phyloP scores from a whole-genome alignment of 257 asterid species.

The Penstemon barbatus region DNA sequence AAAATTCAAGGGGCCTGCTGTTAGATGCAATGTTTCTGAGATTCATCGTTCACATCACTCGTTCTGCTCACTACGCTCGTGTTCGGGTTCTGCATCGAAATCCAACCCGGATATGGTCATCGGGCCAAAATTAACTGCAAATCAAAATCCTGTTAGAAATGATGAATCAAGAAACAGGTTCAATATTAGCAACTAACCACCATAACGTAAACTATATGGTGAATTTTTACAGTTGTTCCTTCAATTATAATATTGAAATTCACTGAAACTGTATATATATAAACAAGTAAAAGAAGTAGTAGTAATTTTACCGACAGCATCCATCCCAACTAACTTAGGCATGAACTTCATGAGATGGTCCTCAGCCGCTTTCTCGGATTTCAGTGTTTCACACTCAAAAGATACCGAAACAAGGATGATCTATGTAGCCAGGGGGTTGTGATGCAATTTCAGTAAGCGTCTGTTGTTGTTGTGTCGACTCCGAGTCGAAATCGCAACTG shows the following conservation, averaged over 20 bases:
- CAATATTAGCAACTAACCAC: neutral
- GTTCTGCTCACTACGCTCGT: constrained; percentile 31
- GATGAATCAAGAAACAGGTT: constrained; percentile 10
- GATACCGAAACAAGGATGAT: constrained; percentile 60
- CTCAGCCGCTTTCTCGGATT: constrained; percentile 88
- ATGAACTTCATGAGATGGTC: constrained; percentile 85
- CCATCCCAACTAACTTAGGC: constrained; percentile 91
- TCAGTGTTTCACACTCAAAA: constrained; percentile 90
- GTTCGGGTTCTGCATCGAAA: constrained; percentile 53
- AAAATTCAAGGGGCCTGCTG: neutral
- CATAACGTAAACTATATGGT: neutral
- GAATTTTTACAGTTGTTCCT: neutral
- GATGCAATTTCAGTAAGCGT: no score
- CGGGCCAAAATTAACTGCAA: constrained; percentile 84
- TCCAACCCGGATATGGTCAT: constrained; percentile 76
- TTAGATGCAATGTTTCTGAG: no score
- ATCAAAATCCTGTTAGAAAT: constrained; percentile 23
- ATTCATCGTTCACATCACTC: neutral
- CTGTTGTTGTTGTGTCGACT: no score
- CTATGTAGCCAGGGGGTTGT: neutral
- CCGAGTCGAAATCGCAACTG: no score
- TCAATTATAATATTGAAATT: neutral
- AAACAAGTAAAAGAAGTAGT: neutral
- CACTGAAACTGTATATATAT: neutral
- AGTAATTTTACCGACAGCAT: constrained; percentile 71